These are phyloP conservation scores for Coelastrella sp. DNA, from an alignment of 139 green algal genomes.

Conservation along the genomic window DNA sequence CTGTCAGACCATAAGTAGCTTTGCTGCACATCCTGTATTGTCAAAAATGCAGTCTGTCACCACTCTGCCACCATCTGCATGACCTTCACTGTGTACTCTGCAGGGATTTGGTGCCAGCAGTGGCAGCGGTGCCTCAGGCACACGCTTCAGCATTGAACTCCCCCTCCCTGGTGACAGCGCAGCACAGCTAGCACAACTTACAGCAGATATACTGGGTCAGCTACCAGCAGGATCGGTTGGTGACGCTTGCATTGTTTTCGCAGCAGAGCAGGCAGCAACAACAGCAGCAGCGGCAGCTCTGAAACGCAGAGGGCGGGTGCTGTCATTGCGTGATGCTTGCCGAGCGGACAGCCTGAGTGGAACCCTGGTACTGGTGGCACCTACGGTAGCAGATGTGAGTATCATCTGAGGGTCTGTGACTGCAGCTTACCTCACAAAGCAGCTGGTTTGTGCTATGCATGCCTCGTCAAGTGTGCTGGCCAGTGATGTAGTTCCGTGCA, in stretches of 20 bases:
- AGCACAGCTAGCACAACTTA: slow-evolving; percentile 9
- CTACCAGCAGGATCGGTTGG: slow-evolving; percentile 37
- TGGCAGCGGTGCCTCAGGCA: not conserved
- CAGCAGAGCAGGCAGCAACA: slow-evolving; percentile 40
- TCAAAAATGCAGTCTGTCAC: no score
- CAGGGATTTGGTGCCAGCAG: slow-evolving; percentile 47
- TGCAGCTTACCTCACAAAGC: not conserved
- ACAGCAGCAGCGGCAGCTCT: not conserved
- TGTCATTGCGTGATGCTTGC: slow-evolving; percentile 56
- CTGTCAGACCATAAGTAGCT: no score
- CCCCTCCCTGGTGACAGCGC: slow-evolving; percentile 48
- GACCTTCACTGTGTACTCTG: no score
- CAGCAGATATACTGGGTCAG: not conserved
- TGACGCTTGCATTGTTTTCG: slow-evolving; percentile 35
- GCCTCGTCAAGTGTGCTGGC: no score
- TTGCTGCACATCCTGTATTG: no score
- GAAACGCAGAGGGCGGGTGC: not conserved
- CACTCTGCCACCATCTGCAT: no score
- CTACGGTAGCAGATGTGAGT: slow-evolving; percentile 55
- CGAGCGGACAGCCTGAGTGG: slow-evolving; percentile 37
- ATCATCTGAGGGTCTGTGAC: not conserved
- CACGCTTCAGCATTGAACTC: slow-evolving; percentile 58
- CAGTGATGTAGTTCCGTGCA: no score
- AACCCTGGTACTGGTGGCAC: slow-evolving; percentile 57
- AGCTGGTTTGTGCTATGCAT: not conserved